Evolutionary conservation across 1,284 basidiomycete genomes (phyloP), one percentile per base, ranked within the genome.

Genomic region (Meira miltonrushii): DNA sequence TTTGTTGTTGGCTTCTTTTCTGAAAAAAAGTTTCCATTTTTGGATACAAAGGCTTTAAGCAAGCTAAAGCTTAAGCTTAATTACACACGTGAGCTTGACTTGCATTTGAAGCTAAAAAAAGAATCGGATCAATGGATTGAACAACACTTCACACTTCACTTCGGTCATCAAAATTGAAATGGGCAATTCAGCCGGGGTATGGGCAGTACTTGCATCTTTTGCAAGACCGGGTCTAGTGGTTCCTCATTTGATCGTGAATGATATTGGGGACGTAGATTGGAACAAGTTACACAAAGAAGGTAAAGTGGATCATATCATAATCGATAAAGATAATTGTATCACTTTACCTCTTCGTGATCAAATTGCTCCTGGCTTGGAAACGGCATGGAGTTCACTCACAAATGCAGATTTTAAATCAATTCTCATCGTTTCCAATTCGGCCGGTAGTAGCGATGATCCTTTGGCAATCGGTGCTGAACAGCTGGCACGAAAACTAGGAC

Each of bases 311-410:
- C 92, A 88, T 38, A 88, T 89, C 11, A 87, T 98, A 0, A 88
- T 96, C 67, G 94, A 97, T 84, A 97, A 96, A 81, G 94, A 98
- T 78, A 97, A 98, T 69, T 97, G 94, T 75, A 79, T 97, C 68
- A 79, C 79, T 4, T 62, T 63, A 33, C 79, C 80, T 0, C 59
- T 72, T 49, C 59, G 64, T 13, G 77, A 79, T 57, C 44, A 57
- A 5, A 69, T 78, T 12, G 59, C 54, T 10, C 50, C 51, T 2
- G 51, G 47, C 10, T 41, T 68, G 12, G 67, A 90, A 85, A 81
- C 84, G n/a, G 85, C 88, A 3, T 97, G 92, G 92, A 76, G 81
- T 39, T 82, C 86, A 68, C 88, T 91, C 59, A 81, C 85, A 46
- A 75, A 81, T 48, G 12, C 25, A 25, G 46, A 12, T 5, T 48